A percentile compares a stretch with the other conserved stretches of the same genome.
Conservation (phyloP, 129 eudicot genomes). For the Arctium lappa region DNA sequence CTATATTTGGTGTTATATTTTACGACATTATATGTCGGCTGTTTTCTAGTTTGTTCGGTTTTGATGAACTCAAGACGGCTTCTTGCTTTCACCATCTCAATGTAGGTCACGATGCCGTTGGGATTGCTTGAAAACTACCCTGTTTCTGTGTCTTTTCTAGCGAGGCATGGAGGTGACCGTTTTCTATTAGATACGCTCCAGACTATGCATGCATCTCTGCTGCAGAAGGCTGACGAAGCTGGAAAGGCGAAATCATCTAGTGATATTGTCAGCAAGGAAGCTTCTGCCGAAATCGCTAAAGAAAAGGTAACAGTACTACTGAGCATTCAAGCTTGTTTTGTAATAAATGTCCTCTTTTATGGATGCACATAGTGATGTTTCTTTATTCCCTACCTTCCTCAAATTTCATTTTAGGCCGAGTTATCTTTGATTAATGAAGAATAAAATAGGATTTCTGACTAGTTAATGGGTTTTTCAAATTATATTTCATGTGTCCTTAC, state of each 20-base stretch:
- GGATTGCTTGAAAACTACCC: constrained; percentile 75
- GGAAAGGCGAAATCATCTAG: constrained; percentile 46
- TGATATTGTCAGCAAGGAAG: constrained; percentile 53
- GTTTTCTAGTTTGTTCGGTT: not conserved
- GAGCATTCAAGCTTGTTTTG: not conserved
- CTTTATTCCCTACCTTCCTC: too few relatives aligned
- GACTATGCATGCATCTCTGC: constrained; percentile 53
- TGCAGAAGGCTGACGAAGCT: constrained; percentile 50
- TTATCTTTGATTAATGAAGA: not conserved
- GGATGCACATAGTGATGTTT: too few relatives aligned
- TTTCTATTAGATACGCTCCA: constrained; percentile 72
- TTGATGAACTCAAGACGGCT: constrained; percentile 1
- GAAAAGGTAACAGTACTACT: constrained; percentile 55
- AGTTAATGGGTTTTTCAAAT: too few relatives aligned
- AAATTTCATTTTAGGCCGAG: not conserved
- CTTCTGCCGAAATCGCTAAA: constrained; percentile 86
- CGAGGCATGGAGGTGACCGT: constrained; percentile 89
- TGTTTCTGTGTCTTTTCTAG: constrained; percentile 72
- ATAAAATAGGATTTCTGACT: not conserved
- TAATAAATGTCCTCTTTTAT: not conserved
- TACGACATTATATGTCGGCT: not conserved
- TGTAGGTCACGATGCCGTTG: constrained; percentile 68
- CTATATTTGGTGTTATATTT: not conserved
- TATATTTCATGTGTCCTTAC: too few relatives aligned
- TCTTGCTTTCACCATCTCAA: not conserved